These are phyloP conservation scores for Candida loeiensis DNA, from an alignment of 805 yeast genomes.

Conservation along the genomic window DNA sequence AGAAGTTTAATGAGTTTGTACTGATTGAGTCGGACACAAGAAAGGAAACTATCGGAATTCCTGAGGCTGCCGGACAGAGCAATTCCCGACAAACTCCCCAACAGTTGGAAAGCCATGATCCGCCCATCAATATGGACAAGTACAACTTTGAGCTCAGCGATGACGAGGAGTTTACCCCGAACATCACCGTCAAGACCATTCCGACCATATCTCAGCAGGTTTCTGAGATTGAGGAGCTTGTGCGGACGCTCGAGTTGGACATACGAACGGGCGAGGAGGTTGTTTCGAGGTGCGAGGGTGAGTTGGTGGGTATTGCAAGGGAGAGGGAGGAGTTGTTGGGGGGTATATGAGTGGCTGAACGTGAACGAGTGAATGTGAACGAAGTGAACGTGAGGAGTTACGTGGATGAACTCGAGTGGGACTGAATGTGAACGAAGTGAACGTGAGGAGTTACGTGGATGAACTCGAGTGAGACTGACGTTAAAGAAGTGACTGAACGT, in stretches of 20 bases:
- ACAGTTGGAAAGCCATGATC: no score
- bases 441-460: no score
- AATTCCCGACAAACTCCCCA: no score
- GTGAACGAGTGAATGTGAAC: background rate
- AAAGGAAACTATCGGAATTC: no score
- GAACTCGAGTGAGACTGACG: no score
- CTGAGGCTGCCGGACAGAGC: no score
- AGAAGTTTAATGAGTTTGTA: background rate
- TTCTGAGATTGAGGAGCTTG: background rate
- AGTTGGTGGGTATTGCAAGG: background rate
- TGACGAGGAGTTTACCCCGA: conserved; percentile 9
- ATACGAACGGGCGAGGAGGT: background rate
- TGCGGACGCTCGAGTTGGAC: background rate
- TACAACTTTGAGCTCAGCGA: conserved; percentile 7
- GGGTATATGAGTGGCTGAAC: background rate
- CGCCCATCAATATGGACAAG: background rate
- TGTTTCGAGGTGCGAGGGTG: background rate
- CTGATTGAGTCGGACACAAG: no score
- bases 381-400: background rate
- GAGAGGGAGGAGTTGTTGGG: background rate
- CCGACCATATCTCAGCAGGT: conserved; percentile 8
- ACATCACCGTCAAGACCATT: background rate
- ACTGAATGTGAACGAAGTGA: no score
- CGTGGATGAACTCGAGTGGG: no score
- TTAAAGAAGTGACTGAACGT: no score